phyloP scores from a whole-genome alignment of 2,329 filamentous ascomycete species.

The Xylaria sp. region DNA sequence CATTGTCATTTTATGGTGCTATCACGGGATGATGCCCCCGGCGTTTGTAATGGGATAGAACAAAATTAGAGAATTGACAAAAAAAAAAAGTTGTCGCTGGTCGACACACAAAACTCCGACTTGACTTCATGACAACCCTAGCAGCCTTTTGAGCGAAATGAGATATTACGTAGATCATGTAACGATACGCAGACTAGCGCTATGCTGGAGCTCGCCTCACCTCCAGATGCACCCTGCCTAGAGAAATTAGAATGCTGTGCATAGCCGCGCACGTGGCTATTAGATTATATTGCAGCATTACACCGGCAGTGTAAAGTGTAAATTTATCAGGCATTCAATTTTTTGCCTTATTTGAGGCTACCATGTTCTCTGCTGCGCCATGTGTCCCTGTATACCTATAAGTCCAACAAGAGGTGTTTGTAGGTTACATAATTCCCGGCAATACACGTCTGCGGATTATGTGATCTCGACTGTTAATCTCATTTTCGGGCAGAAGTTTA shows the following conservation, averaged over 20 bases:
- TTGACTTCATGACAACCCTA: background rate
- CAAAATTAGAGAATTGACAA: background rate
- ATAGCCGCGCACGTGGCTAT: background rate
- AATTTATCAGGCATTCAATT: too few relatives aligned
- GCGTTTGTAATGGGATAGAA: background rate
- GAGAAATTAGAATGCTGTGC: background rate
- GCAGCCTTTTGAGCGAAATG: too few relatives aligned
- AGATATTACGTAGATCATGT: too few relatives aligned
- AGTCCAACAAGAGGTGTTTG: too few relatives aligned
- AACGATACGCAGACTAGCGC: too few relatives aligned
- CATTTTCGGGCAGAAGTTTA: background rate
- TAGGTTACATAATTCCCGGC: too few relatives aligned
- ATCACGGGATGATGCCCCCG: too few relatives aligned
- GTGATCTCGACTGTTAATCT: too few relatives aligned
- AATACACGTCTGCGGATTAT: background rate
- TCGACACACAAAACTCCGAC: background rate
- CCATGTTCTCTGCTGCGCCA: background rate
- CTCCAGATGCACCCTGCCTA: background rate
- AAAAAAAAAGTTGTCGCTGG: background rate
- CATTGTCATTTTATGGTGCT: background rate
- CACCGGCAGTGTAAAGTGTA: too few relatives aligned
- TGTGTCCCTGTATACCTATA: too few relatives aligned
- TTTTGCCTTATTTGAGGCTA: too few relatives aligned
- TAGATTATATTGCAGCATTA: too few relatives aligned
- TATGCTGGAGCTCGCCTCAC: background rate